phyloP scores from a whole-genome alignment of 1,284 basidiomycete species.

The Ganoderma lucidum region DNA sequence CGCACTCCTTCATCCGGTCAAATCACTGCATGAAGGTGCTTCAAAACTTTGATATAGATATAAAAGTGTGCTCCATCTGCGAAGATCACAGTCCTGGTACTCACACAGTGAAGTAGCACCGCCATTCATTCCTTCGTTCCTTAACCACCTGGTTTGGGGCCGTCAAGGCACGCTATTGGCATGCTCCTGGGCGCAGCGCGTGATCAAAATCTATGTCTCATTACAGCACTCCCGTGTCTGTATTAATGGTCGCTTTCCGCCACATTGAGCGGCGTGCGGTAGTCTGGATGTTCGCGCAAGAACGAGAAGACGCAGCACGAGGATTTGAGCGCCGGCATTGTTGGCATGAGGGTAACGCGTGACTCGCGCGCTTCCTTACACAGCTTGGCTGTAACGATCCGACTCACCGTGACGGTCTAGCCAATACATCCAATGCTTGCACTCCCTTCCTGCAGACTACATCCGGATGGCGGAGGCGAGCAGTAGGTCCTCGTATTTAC shows the following conservation, averaged over 20 bases:
- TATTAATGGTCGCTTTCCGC: not conserved
- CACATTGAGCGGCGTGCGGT: not conserved
- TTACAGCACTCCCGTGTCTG: not conserved
- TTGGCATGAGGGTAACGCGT: constrained; percentile 7
- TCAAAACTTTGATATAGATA: not conserved
- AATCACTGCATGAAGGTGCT: not conserved
- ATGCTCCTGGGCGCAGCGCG: not conserved
- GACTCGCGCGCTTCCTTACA: not conserved
- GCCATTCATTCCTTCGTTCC: not conserved
- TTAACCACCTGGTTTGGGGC: not conserved
- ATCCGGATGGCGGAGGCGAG: not conserved
- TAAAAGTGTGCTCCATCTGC: not conserved
- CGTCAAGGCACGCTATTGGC: not conserved
- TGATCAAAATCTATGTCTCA: not conserved
- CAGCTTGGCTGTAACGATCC: not conserved
- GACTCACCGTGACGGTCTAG: no score
- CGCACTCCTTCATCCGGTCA: not conserved
- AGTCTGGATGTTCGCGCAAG: not conserved
- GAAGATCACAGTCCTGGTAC: not conserved
- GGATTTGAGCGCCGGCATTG: not conserved
- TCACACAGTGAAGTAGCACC: constrained; percentile 5
- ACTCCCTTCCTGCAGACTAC: not conserved
- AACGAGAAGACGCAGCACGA: constrained; percentile 1
- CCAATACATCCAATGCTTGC: not conserved
- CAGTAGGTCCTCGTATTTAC: not conserved